A percentile compares a stretch with the other conserved stretches of the same genome.
These are phyloP conservation scores for Yarrowia galli DNA, from an alignment of 1,139 yeast genomes.

Conservation along the genomic window DNA sequence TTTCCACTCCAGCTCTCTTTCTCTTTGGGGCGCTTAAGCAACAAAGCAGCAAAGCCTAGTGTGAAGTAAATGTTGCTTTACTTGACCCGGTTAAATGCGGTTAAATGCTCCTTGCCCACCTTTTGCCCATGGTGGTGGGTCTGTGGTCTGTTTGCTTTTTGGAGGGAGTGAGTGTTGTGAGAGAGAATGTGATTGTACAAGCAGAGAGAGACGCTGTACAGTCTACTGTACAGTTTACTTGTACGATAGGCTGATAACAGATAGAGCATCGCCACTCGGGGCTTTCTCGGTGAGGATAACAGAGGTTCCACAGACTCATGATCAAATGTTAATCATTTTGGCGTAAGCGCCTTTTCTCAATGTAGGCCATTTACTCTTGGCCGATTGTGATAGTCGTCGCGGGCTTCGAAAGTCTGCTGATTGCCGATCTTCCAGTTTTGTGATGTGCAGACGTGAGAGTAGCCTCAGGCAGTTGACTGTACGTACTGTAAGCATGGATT, in stretches of 20 bases:
- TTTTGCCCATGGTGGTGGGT: neutral
- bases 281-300: neutral
- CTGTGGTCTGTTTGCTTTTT: conserved; percentile 2
- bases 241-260: neutral
- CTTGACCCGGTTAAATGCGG: conserved; percentile 16
- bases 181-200: too few species aligned
- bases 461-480: conserved; percentile 1
- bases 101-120: conserved; percentile 24
- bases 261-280: too few species aligned
- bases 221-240: too few species aligned
- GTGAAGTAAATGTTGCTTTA: neutral
- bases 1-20: neutral
- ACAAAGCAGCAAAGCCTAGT: neutral
- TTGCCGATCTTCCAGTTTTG: conserved; percentile 16
- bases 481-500: too few species aligned
- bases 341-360: neutral
- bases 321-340: conserved; percentile 8
- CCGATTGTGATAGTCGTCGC: conserved; percentile 4
- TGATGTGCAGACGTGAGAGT: too few species aligned
- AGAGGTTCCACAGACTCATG: neutral
- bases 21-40: neutral
- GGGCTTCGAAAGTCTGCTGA: conserved; percentile 28
- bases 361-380: too few species aligned
- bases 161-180: neutral
- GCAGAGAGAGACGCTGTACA: too few species aligned